phyloP scores from a whole-genome alignment of 2,329 filamentous ascomycete genomes.

The Waltergamsia citrina region DNA sequence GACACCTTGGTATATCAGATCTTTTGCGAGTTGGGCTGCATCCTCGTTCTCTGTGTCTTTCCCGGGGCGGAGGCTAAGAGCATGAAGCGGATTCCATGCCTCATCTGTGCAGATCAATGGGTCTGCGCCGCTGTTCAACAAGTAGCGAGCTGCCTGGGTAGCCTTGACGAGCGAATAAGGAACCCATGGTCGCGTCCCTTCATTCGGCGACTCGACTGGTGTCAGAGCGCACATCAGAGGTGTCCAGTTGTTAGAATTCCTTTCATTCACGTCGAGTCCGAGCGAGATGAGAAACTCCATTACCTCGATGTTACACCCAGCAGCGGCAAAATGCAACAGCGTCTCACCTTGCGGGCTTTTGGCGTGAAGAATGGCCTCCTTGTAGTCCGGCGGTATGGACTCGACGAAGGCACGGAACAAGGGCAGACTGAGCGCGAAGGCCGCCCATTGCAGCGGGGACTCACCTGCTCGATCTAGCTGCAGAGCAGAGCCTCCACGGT shows the following conservation, averaged over 20 bases:
- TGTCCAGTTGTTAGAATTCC: constrained; percentile 17
- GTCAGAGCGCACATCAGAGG: constrained; percentile 16
- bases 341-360: constrained; percentile 13
- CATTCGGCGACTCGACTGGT: constrained; percentile 3
- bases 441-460: constrained; percentile 11
- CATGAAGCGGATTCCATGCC: constrained; percentile 15
- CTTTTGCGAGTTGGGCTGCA: constrained; percentile 3
- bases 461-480: constrained; percentile 11
- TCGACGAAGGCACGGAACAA: constrained; percentile 11
- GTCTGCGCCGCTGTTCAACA: constrained; percentile 13
- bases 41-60: neutral
- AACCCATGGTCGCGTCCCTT: neutral
- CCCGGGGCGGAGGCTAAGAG: constrained; percentile 7
- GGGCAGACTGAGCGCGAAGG: constrained; percentile 7
- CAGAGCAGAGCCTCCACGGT: constrained; percentile 10
- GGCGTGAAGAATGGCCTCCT: constrained; percentile 4
- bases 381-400: constrained; percentile 1
- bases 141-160: constrained; percentile 7
- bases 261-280: constrained; percentile 11
- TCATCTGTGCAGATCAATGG: constrained; percentile 10
- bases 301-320: constrained; percentile 10
- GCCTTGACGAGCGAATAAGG: constrained; percentile 4
- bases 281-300: constrained; percentile 8
- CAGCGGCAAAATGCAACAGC: constrained; percentile 17
- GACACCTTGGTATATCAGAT: constrained; percentile 7